These are phyloP conservation scores for Candida stauntonica DNA, from an alignment of 805 yeast species.

Conservation along the genomic window DNA sequence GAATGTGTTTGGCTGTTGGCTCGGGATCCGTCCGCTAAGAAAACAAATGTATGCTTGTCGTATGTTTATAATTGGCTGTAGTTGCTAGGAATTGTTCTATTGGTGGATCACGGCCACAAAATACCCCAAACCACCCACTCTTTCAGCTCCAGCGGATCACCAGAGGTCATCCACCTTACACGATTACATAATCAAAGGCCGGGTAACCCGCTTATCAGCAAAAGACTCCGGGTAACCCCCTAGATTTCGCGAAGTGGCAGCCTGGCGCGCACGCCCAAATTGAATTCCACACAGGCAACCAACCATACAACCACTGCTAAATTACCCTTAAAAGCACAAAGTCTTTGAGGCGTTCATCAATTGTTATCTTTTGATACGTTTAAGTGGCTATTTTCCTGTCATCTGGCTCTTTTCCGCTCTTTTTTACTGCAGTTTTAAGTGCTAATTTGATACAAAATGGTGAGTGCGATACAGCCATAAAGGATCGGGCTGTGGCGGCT, in stretches of 20 bases:
- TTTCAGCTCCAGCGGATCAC: too few species aligned
- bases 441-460: neutral
- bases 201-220: slow-evolving; percentile 4
- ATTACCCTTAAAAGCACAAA: neutral
- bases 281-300: neutral
- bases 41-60: slow-evolving; percentile 18
- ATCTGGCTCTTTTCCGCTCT: neutral
- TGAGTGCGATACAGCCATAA: too few species aligned
- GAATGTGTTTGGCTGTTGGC: slow-evolving; percentile 1
- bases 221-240: neutral
- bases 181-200: too few species aligned
- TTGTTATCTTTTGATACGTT: neutral
- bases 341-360: neutral
- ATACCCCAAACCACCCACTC: too few species aligned
- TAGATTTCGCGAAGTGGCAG: neutral
- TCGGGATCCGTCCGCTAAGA: slow-evolving; percentile 12
- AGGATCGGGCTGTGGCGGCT: too few species aligned
- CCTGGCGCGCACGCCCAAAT: neutral
- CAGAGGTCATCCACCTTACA: too few species aligned
- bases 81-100: too few species aligned
- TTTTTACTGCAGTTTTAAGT: neutral
- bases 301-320: neutral
- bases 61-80: slow-evolving; percentile 11
- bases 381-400: neutral
- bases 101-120: too few species aligned